Evolutionary conservation across 306 rosid species (phyloP).

Genomic region (Begonia loranthoides): DNA sequence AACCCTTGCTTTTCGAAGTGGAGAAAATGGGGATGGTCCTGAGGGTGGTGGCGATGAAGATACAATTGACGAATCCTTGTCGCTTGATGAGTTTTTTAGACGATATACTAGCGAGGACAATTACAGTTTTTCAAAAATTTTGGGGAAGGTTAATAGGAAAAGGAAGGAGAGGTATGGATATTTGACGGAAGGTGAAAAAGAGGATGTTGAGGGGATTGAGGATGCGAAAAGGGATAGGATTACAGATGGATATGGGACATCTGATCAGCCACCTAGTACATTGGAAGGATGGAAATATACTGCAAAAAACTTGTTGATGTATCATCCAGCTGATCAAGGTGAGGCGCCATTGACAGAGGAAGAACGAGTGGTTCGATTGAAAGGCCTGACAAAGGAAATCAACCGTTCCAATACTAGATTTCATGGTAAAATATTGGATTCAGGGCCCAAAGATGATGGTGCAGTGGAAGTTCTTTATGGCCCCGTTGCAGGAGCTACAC

Average conservation of each 20-base stretch:
- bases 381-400: slow-evolving; percentile 72
- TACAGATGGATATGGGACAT: slow-evolving; percentile 90
- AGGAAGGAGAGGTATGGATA: slow-evolving; percentile 77
- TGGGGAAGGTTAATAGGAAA: slow-evolving; percentile 90
- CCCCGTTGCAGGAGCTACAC: slow-evolving; percentile 71
- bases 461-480: slow-evolving; percentile 60
- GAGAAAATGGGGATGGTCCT: slow-evolving; percentile 13
- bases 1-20: slow-evolving; percentile 16
- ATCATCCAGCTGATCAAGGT: slow-evolving; percentile 84
- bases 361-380: slow-evolving; percentile 55
- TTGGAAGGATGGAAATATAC: slow-evolving; percentile 84
- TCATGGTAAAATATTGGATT: slow-evolving; percentile 63
- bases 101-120: slow-evolving; percentile 90
- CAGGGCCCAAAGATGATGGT: slow-evolving; percentile 72
- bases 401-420: slow-evolving; percentile 49
- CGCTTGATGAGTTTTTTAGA: slow-evolving; percentile 69
- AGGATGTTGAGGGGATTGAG: slow-evolving; percentile 40
- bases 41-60: slow-evolving; percentile 16
- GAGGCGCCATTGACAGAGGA: slow-evolving; percentile 79
- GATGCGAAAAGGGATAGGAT: slow-evolving; percentile 74
- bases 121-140: slow-evolving; percentile 57
- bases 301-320: slow-evolving; percentile 82
- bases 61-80: slow-evolving; percentile 29
- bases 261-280: slow-evolving; percentile 77
- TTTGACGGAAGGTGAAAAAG: slow-evolving; percentile 56